Conservation (phyloP, 2,329 filamentous ascomycete species). For the Sporothrix mexicana region DNA sequence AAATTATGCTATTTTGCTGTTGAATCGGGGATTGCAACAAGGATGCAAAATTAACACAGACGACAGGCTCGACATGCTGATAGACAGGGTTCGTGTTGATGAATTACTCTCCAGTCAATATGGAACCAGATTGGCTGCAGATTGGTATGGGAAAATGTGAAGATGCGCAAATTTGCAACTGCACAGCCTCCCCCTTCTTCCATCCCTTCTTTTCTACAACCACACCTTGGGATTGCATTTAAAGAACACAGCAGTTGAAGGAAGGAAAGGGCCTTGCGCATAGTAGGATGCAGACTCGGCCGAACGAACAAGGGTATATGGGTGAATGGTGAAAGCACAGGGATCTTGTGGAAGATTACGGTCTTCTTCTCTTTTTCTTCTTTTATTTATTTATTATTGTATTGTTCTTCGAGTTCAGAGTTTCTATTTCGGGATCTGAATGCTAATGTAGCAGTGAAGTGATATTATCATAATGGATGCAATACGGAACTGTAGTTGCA, state of each 20-base stretch:
- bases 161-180: slow-evolving; percentile 20
- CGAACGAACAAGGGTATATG: not conserved
- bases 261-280: not conserved
- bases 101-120: not conserved
- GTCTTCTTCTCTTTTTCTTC: not conserved
- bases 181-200: slow-evolving; percentile 32
- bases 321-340: not conserved
- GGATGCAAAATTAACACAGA: slow-evolving; percentile 19
- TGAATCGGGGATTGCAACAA: not conserved
- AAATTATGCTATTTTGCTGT: not conserved
- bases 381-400: not conserved
- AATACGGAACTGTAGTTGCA: not conserved
- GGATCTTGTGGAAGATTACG: not conserved
- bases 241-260: too few relatives aligned
- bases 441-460: not conserved
- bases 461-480: not conserved
- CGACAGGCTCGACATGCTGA: slow-evolving; percentile 4
- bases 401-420: not conserved
- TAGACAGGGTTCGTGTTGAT: slow-evolving; percentile 8
- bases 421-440: not conserved
- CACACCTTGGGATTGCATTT: not conserved
- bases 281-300: slow-evolving; percentile 7
- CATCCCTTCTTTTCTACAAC: not conserved
- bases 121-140: not conserved
- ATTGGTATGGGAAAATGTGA: slow-evolving; percentile 10